These are phyloP conservation scores for Tolypocladium amazonense DNA, from an alignment of 2,329 filamentous ascomycete species.

Conservation along the genomic window DNA sequence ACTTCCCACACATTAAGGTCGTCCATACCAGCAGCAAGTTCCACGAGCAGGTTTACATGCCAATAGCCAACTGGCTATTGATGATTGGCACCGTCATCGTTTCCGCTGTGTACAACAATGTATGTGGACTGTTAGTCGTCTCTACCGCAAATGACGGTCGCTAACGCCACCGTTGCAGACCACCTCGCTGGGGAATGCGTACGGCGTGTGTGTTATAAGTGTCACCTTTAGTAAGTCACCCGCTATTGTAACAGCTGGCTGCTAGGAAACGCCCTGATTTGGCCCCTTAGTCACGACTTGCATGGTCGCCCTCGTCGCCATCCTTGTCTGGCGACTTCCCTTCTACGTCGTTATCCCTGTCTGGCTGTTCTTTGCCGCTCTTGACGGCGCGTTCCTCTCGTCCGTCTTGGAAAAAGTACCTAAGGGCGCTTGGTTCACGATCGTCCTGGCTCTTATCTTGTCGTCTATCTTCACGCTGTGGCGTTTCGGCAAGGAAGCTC, in stretches of 20 bases:
- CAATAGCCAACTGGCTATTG: slow-evolving; percentile 65
- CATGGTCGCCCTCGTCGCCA: background rate
- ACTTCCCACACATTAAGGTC: slow-evolving; percentile 67
- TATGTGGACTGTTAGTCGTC: background rate
- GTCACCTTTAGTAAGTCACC: background rate
- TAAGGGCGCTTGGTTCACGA: background rate
- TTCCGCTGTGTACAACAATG: slow-evolving; percentile 61
- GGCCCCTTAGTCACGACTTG: background rate
- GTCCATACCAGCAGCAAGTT: slow-evolving; percentile 61
- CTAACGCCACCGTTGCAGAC: background rate
- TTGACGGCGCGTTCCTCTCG: background rate
- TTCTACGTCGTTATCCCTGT: background rate
- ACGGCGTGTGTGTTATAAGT: background rate
- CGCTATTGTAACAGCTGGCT: no score
- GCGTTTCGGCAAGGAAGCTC: background rate
- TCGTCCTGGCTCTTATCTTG: background rate
- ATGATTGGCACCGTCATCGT: slow-evolving; percentile 68
- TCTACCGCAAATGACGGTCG: background rate
- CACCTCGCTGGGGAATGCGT: background rate
- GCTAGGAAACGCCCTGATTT: no score
- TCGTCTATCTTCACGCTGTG: background rate
- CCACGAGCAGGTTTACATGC: slow-evolving; percentile 68
- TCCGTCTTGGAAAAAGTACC: background rate
- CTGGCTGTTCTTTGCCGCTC: background rate
- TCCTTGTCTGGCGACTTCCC: background rate